Conservation (phyloP, 2,329 filamentous ascomycete species). For the Pseudopyrenochaeta lycopersici region DNA sequence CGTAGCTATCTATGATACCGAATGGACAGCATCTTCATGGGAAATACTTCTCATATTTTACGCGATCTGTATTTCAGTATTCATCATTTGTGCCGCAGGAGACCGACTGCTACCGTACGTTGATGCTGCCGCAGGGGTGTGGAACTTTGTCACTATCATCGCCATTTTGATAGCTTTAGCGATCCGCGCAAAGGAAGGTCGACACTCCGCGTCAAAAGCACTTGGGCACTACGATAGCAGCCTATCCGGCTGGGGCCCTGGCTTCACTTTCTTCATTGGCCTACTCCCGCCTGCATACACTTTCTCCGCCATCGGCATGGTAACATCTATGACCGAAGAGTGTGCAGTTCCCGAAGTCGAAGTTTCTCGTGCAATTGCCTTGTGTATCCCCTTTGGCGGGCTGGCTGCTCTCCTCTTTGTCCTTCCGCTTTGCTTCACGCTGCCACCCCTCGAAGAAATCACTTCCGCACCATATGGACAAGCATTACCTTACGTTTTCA, state of each 20-base stretch:
- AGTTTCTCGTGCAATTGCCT: conserved; percentile 62
- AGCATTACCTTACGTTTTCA: conserved; percentile 62
- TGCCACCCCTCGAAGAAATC: conserved; percentile 59
- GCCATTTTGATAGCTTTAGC: not conserved
- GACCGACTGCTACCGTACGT: conserved; percentile 73
- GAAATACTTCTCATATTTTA: too few relatives aligned
- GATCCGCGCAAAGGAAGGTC: too few relatives aligned
- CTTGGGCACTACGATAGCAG: too few relatives aligned
- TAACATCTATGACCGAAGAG: conserved; percentile 16
- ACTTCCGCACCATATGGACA: conserved; percentile 57
- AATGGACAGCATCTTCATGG: too few relatives aligned
- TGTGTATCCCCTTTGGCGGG: conserved; percentile 63
- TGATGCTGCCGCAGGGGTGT: conserved; percentile 48
- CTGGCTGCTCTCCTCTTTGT: conserved; percentile 65
- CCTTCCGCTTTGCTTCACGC: conserved; percentile 62
- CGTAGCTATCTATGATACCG: too few relatives aligned
- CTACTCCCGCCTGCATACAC: too few relatives aligned
- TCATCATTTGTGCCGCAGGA: conserved; percentile 64
- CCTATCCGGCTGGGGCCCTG: too few relatives aligned
- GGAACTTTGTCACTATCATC: conserved; percentile 16
- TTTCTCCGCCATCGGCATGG: too few relatives aligned
- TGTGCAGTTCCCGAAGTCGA: conserved; percentile 53
- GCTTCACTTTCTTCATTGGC: too few relatives aligned
- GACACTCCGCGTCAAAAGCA: too few relatives aligned
- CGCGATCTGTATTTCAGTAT: too few relatives aligned